Evolutionary conservation across 176 grass and related monocot genomes (phyloP), one percentile per base, ranked within the genome.

Genomic region (Puccinellia tenuiflora): DNA sequence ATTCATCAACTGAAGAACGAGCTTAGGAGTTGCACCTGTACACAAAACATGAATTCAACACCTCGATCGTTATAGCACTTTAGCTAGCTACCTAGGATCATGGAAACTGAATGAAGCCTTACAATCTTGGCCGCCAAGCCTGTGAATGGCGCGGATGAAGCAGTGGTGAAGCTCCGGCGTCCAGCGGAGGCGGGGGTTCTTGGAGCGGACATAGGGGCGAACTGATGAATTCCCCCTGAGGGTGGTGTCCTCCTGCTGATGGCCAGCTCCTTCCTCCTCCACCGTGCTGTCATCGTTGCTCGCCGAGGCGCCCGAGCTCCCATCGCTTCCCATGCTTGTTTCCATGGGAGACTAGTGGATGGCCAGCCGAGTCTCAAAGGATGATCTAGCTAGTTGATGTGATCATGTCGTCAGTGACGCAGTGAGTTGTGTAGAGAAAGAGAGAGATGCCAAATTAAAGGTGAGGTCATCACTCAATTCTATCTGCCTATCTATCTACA

Each of bases 141-240:
- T 87, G 13, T 94, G 68, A 68, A 94, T 87, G 74, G 92, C 84
- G 14, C 81, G 86, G 52, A 87, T 68, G 81, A 94, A 94, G 84
- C 84, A 79, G 62, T 85, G 86, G 42, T 94, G 92, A 24, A 94
- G 89, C 45, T 89, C 89, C 5, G 92, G 87, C 53, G 92, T 94
- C 92, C 92, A 94, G 34, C 92, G 92, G 70, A 94, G 87, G 78
- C 89, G 90, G 16, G 92, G 92, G 62, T 91, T 94, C 81, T 94
- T 94, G 45, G 92, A 94, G 7, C 92, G 77, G 20, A 91, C 78
- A 28, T 94, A 94, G 29, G 87, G 87, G 1, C 92, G 84, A 59
- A 89, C 89, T 7, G 84, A 18, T 5, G 42, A 73, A 28, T 73
- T 73, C 7, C 69, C 69, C 69, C 69, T 73, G 24, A 1, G 16